Evolutionary conservation across 257 asterid species (phyloP).

Genomic region (Jacaranda copaia): DNA sequence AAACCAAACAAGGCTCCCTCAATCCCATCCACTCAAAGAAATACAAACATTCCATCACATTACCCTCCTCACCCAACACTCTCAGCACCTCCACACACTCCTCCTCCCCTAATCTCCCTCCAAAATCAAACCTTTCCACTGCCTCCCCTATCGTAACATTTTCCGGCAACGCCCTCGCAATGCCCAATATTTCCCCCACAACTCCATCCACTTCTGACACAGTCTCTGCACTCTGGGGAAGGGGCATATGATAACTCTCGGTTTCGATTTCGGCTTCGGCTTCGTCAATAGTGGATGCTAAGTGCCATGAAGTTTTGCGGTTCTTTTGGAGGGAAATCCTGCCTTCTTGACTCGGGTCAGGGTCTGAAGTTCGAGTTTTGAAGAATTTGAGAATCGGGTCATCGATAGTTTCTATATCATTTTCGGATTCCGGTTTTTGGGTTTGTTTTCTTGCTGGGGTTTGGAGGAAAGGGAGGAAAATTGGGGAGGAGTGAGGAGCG

Average conservation of each 20-base stretch:
- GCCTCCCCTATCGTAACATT: conserved; percentile 82
- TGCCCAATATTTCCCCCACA: conserved; percentile 59
- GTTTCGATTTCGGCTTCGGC: not conserved
- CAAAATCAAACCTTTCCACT: conserved; percentile 56
- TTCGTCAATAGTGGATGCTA: conserved; percentile 49
- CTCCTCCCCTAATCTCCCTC: conserved; percentile 58
- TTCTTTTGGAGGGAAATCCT: conserved; percentile 63
- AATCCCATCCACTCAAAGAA: conserved; percentile 95
- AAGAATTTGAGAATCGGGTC: conserved; percentile 84
- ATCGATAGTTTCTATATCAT: conserved; percentile 34
- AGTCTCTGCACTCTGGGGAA: conserved; percentile 34
- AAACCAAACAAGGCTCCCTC: conserved; percentile 73
- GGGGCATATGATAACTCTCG: conserved; percentile 8
- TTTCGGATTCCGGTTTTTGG: conserved; percentile 33
- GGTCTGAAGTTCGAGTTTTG: conserved; percentile 53
- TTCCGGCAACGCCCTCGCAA: conserved; percentile 63
- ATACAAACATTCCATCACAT: conserved; percentile 67
- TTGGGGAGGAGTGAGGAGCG: conserved; percentile 47
- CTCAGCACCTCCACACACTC: conserved; percentile 79
- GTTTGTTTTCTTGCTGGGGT: conserved; percentile 50
- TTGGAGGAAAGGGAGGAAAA: conserved; percentile 80
- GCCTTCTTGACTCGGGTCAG: conserved; percentile 73
- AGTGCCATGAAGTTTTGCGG: conserved; percentile 82
- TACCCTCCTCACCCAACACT: conserved; percentile 64
- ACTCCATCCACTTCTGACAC: conserved; percentile 45